These are phyloP conservation scores for Solidago caesia DNA, from an alignment of 129 eudicot species.

Conservation along the genomic window DNA sequence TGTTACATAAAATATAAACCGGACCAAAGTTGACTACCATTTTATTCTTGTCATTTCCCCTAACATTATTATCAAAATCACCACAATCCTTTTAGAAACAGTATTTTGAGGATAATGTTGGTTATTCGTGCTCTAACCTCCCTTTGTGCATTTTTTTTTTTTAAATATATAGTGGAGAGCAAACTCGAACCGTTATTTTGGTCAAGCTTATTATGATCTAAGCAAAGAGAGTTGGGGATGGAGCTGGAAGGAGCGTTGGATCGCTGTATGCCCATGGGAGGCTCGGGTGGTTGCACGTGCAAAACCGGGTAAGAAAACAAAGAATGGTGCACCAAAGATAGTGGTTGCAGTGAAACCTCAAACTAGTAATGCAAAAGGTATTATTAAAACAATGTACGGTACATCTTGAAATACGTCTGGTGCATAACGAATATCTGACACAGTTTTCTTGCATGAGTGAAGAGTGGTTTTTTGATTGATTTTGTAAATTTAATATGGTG, in stretches of 20 bases:
- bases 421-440: conserved; percentile 13
- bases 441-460: conserved; percentile 16
- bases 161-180: conserved; percentile 51
- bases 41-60: too few species aligned
- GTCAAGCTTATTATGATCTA: conserved; percentile 61
- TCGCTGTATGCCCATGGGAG: conserved; percentile 66
- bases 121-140: too few species aligned
- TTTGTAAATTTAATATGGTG: conserved; percentile 18
- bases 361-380: conserved; percentile 37
- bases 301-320: conserved; percentile 29
- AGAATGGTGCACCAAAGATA: conserved; percentile 34
- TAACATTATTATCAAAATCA: too few species aligned
- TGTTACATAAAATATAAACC: too few species aligned
- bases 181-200: conserved; percentile 43
- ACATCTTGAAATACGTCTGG: conserved; percentile 15
- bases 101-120: too few species aligned
- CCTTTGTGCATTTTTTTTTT: too few species aligned
- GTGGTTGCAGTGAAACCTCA: conserved; percentile 41
- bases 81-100: too few species aligned
- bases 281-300: conserved; percentile 41
- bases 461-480: conserved; percentile 30
- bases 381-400: conserved; percentile 29
- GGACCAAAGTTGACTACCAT: too few species aligned
- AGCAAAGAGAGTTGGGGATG: conserved; percentile 69
- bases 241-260: conserved; percentile 75